Evolutionary conservation across 805 yeast genomes (phyloP).

Genomic region (Candida sithepensis): DNA sequence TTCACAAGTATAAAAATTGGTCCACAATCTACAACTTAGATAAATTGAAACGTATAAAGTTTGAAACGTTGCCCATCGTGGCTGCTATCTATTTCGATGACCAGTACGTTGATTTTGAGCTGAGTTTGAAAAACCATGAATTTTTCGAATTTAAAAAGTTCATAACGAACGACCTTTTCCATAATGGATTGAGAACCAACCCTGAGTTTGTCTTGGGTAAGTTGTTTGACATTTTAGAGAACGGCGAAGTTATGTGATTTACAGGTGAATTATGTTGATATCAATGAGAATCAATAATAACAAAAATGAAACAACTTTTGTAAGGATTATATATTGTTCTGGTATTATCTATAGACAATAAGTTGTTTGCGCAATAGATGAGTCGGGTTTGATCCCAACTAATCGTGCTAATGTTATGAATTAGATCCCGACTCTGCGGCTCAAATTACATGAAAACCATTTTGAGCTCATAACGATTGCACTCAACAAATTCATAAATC

Average conservation of each 20-base stretch:
- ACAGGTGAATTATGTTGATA: too few relatives aligned
- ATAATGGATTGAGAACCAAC: constrained; percentile 44
- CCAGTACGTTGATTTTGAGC: constrained; percentile 48
- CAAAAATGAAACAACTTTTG: too few relatives aligned
- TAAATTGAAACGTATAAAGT: constrained; percentile 18
- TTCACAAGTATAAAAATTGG: constrained; percentile 33
- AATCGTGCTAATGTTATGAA: too few relatives aligned
- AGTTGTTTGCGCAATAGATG: too few relatives aligned
- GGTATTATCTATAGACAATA: too few relatives aligned
- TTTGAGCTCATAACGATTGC: too few relatives aligned
- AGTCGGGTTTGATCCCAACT: too few relatives aligned
- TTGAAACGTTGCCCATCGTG: constrained; percentile 36
- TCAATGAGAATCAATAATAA: too few relatives aligned
- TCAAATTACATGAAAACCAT: too few relatives aligned
- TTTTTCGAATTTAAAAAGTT: constrained; percentile 34
- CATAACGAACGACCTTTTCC: constrained; percentile 48
- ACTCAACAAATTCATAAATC: too few relatives aligned
- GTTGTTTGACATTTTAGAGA: constrained; percentile 37
- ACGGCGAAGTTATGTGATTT: constrained; percentile 23
- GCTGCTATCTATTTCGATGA: constrained; percentile 48
- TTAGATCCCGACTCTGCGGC: too few relatives aligned
- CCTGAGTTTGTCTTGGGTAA: constrained; percentile 37
- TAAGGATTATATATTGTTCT: too few relatives aligned
- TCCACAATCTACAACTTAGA: constrained; percentile 19
- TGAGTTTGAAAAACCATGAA: constrained; percentile 23